Conservation (phyloP, 225 moss, liverwort and hornwort genomes). For the Antitrichia curtipendula region DNA sequence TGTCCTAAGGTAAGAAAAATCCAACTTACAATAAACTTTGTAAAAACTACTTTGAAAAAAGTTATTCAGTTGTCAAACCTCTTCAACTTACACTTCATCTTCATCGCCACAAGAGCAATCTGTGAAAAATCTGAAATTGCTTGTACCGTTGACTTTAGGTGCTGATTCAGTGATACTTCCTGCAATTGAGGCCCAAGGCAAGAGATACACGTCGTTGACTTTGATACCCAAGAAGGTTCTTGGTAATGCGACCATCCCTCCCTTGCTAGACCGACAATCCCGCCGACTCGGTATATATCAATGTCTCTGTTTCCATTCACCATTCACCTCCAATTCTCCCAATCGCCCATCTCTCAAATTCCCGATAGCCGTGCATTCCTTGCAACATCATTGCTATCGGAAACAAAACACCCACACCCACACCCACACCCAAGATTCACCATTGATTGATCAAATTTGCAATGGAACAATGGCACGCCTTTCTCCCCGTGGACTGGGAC, state of each 20-base stretch:
- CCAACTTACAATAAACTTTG: too few species aligned
- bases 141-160: not conserved
- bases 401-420: not conserved
- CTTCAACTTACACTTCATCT: too few species aligned
- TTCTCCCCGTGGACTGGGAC: constrained; percentile 25
- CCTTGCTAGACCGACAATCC: not conserved
- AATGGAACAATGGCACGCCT: not conserved
- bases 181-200: not conserved
- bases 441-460: not conserved
- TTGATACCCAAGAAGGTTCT: not conserved
- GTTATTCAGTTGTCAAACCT: too few species aligned
- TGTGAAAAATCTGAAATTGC: not conserved
- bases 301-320: not conserved
- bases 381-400: not conserved
- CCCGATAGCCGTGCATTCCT: not conserved
- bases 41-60: too few species aligned
- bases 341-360: not conserved
- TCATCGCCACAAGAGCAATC: too few species aligned
- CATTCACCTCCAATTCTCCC: not conserved
- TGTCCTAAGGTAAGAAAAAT: too few species aligned
- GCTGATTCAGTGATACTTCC: too few species aligned
- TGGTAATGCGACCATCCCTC: too few species aligned
- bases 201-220: not conserved
- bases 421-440: not conserved
- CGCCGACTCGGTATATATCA: not conserved